Percentiles rank a stretch among this genome's conserved stretches.
Evolutionary conservation across 306 rosid species (phyloP).

Genomic region (Cotoneaster glaucophyllus): DNA sequence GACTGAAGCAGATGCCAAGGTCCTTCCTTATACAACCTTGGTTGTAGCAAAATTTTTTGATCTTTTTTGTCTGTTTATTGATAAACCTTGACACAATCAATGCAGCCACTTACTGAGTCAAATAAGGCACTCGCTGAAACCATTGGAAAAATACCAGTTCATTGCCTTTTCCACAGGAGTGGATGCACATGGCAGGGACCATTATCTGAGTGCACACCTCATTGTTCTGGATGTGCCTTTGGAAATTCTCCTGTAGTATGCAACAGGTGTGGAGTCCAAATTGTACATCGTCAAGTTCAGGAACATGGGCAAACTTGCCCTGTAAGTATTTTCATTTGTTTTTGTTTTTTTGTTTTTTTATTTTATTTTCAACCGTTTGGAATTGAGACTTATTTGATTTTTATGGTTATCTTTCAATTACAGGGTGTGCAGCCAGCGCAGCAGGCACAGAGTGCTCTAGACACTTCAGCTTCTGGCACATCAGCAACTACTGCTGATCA

Average conservation of each 20-base stretch:
- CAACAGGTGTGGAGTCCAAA: constrained; percentile 85
- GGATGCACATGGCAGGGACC: constrained; percentile 98
- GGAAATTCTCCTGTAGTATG: constrained; percentile 96
- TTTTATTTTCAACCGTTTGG: background rate
- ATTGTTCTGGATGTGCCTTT: constrained; percentile 80
- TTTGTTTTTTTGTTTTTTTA: background rate
- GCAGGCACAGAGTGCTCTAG: constrained; percentile 41
- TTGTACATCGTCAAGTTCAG: constrained; percentile 90
- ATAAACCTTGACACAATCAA: background rate
- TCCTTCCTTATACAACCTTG: constrained; percentile 13
- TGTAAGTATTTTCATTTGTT: constrained; percentile 37
- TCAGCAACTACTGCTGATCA: constrained; percentile 46
- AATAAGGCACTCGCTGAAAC: constrained; percentile 81
- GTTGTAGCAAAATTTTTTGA: background rate
- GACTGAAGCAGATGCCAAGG: constrained; percentile 93
- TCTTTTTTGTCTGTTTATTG: background rate
- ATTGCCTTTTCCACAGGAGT: constrained; percentile 84
- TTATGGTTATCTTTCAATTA: constrained; percentile 21
- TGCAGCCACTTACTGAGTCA: constrained; percentile 80
- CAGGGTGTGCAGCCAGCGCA: constrained; percentile 79
- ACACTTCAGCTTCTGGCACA: constrained; percentile 39
- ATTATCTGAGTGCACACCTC: constrained; percentile 70
- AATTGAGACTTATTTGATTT: constrained; percentile 6
- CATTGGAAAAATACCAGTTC: constrained; percentile 88
- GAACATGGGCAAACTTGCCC: constrained; percentile 89